Percentiles rank a stretch among this genome's conserved stretches.
Conservation (phyloP, 2,329 filamentous ascomycete species). For the Colletotrichum spaethianum region DNA sequence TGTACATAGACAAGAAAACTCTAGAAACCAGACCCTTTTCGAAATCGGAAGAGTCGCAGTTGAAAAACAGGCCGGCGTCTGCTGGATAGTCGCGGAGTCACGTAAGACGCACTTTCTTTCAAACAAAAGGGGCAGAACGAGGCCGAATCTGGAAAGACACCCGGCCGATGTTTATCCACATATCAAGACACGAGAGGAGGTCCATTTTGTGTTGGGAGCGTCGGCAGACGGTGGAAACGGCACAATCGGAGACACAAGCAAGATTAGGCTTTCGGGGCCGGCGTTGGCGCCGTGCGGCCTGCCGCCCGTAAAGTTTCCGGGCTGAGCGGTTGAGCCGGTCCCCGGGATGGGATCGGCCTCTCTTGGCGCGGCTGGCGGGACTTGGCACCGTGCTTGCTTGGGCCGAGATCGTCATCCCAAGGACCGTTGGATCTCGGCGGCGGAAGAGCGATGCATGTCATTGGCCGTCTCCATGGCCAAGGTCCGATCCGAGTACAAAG, state of each 20-base stretch:
- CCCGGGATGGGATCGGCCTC: not conserved
- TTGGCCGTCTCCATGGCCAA: not conserved
- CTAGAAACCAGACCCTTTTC: not conserved
- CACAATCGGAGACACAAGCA: not conserved
- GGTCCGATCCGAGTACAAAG: no score
- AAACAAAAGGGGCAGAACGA: slow-evolving; percentile 6
- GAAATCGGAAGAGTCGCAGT: not conserved
- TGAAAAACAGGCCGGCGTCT: not conserved
- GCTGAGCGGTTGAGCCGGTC: not conserved
- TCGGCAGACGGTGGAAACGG: not conserved
- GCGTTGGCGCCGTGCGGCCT: not conserved
- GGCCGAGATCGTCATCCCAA: not conserved
- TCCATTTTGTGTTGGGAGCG: not conserved
- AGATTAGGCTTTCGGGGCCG: not conserved
- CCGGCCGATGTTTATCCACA: not conserved
- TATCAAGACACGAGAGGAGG: not conserved
- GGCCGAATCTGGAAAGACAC: not conserved
- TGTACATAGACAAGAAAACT: no score
- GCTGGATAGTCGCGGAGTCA: slow-evolving; percentile 7
- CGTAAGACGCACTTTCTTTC: slow-evolving; percentile 11
- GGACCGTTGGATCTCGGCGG: not conserved
- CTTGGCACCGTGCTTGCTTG: slow-evolving; percentile 6
- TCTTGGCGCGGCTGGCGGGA: not conserved
- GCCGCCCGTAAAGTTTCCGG: not conserved
- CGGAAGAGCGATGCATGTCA: no score